Base-by-base conservation (phyloP, 2,329 filamentous ascomycete genomes). In the Eurotiales sp. region DNA sequence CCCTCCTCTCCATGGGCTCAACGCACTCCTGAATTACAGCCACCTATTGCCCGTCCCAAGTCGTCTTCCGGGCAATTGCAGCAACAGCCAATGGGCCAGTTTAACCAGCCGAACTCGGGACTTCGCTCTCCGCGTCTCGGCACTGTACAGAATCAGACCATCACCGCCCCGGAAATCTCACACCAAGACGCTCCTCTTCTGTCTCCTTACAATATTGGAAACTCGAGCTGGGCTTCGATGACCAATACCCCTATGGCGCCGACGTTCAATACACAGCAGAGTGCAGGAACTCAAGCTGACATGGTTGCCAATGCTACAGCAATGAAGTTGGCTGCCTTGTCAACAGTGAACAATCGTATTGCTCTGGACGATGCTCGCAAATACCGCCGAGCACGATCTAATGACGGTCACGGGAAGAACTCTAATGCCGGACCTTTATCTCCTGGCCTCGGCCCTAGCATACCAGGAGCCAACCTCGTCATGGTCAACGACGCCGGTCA, bases 251-350 rank as follows among this genome's bases (percentile, higher is more conserved):
- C 93, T 2, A 95, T 97, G 87, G 88, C 92, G 4, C 76, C 89
- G 36, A 92, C 85, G 59, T 99, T 97, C 70, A 86, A 80, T 57
- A 70, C 70, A 25, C 72, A 78, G 55, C 78, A 77, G 60, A 72
- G 72, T 34, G 72, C 77, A 14, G 77, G 76, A 56, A 85, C 81
- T 51, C 91, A 96, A 68, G 91, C 90, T 14, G 93, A 99, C 64
- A 97, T 97, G 92, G 87, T 99, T 52, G 93, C 93, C 53, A 99
- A 97, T 66, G 93, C 93, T 22, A 97, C 93, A 14, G 93, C 93
- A 19, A 99, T 99, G 93, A 99, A 99, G 71, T 81, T 99, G 46
- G 93, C 93, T 41, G 93, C 93, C 15, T 78, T 99, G 41, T 97
- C 92, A 4, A 99, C 93, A 2, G 93, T 99, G 45, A 99, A 97